These are phyloP conservation scores for Colletotrichum phormii DNA, from an alignment of 2,329 filamentous ascomycete species.

Conservation along the genomic window DNA sequence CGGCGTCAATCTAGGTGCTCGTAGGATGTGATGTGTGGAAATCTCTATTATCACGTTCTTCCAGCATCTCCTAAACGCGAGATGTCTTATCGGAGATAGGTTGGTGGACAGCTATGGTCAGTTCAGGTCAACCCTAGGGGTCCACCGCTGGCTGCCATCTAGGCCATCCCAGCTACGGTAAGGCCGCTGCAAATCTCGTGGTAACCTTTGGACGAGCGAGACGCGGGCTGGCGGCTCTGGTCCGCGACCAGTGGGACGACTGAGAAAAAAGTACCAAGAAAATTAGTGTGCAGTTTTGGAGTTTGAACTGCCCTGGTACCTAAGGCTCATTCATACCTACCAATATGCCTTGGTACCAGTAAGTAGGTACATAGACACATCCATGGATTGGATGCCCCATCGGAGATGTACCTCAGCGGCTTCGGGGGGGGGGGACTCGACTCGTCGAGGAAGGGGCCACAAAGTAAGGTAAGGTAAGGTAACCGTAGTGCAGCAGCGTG, in stretches of 20 bases:
- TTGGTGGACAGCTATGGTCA: not conserved
- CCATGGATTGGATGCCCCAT: not conserved
- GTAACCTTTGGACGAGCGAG: constrained; percentile 11
- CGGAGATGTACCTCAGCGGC: not conserved
- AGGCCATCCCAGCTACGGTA: constrained; percentile 28
- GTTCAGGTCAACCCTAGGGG: constrained; percentile 9
- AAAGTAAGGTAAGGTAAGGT: constrained; percentile 9
- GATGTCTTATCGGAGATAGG: not conserved
- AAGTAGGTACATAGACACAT: not conserved
- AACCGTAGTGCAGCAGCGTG: not conserved
- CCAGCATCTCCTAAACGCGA: not conserved
- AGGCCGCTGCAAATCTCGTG: constrained; percentile 35
- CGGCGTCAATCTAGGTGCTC: not conserved
- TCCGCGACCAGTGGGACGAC: constrained; percentile 15
- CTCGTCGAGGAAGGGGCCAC: constrained; percentile 1
- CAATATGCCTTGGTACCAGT: no score
- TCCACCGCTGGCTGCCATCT: constrained; percentile 15
- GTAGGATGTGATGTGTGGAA: not conserved
- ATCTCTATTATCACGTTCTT: not conserved
- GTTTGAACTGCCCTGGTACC: not conserved
- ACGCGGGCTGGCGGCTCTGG: constrained; percentile 5
- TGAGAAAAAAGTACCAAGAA: constrained; percentile 6
- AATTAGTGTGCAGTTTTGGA: not conserved
- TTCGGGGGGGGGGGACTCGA: constrained; percentile 23
- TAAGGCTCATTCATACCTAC: no score